Evolutionary conservation across 1,284 basidiomycete species (phyloP), one percentile per base, ranked within the genome.

Genomic region (Ceratorhiza oryzae-sativae): DNA sequence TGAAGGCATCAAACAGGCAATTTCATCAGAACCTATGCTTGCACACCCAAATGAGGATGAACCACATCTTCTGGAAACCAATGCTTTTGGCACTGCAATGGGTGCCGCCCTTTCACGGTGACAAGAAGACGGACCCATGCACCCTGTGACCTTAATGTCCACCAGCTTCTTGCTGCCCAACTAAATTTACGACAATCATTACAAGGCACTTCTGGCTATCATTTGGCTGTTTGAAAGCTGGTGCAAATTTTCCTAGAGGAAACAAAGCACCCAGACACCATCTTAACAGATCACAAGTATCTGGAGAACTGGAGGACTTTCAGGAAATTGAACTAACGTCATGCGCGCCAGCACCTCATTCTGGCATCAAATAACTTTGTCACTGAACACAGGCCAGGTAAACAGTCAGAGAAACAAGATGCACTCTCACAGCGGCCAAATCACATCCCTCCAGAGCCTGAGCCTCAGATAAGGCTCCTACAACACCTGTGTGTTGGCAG

Each of bases 201-300:
- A 82, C 73, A 79, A 81, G 73, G 79, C 82, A 67, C 59, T 81
- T 2, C 73, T 78, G 0, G 77, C 72, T n/a, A 71, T 75, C 25
- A 67, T 72, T 32, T 25, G 60, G 8, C n/a, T 71, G 3, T 63
- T 74, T 49, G 58, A 74, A 9, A 36, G 72, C 25, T 81, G 77
- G 77, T 55, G 77, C 3, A 72, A 75, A n/a, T n/a, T 23, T 79
- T 77, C 62, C 70, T 78, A 23, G 75, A 77, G 56, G 76, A 76
- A 5, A 53, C 68, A 2, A 30, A 42, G 2, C n/a, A 59, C 1
- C 59, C 72, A 1, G 53, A 78, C 45, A 61, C 6, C 0, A 63
- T 79, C 46, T 55, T 60, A 41, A 72, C 75, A 1, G 78, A 80
- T 56, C 79, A 79, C 61, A 59, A 72, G 3, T 75, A 73, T 45